Evolutionary conservation across 78 protist genomes (phyloP).

Genomic region (Planoprotostelium fungivorum): DNA sequence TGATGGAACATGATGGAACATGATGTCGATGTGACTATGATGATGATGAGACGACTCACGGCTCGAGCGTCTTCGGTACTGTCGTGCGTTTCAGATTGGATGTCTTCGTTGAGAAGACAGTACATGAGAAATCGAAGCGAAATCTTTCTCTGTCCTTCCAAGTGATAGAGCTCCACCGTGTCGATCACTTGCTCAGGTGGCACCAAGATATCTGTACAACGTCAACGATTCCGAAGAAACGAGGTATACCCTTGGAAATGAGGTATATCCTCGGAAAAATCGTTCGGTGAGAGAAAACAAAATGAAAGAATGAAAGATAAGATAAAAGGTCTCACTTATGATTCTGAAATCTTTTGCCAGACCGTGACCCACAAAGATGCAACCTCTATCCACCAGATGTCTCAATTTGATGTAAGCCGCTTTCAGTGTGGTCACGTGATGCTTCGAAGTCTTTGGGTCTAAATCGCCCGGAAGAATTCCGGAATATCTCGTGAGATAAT

Average conservation of each 20-base stretch:
- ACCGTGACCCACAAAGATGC: constrained; percentile 85
- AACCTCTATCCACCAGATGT: constrained; percentile 67
- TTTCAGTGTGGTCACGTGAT: constrained; percentile 71
- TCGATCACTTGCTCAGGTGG: constrained; percentile 84
- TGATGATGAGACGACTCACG: constrained; percentile 2
- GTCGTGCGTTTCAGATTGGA: constrained; percentile 82
- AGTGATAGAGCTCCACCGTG: constrained; percentile 79
- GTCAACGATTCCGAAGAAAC: no score
- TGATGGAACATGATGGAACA: not conserved
- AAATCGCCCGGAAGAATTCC: constrained; percentile 87
- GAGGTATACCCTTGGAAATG: not conserved
- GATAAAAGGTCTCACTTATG: constrained; percentile 28
- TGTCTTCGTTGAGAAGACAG: constrained; percentile 52
- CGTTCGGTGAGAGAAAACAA: not conserved
- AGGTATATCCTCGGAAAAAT: not conserved
- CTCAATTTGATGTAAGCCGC: constrained; percentile 71
- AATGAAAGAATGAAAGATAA: not conserved
- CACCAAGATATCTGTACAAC: constrained; percentile 40
- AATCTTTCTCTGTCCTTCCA: constrained; percentile 68
- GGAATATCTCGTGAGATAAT: constrained; percentile 82
- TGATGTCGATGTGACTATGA: not conserved
- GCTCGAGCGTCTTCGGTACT: constrained; percentile 79
- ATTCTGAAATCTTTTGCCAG: constrained; percentile 79
- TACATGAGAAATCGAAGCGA: constrained; percentile 74
- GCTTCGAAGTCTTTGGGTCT: constrained; percentile 51